phyloP scores from a whole-genome alignment of 345 rosid species.

The Cardamine resedifolia region DNA sequence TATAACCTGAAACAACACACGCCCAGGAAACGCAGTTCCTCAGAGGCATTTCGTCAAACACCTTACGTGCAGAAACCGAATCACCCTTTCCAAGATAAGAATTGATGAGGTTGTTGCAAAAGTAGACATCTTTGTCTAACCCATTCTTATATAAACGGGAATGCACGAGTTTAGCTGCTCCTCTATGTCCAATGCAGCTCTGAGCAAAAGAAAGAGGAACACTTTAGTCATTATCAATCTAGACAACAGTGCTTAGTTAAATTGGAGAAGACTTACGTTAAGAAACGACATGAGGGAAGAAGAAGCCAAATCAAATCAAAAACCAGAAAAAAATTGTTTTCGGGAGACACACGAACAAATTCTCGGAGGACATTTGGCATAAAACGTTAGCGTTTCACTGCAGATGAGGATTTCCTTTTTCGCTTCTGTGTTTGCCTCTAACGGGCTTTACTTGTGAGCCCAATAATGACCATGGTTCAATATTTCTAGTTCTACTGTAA shows the following conservation, averaged over 20 bases:
- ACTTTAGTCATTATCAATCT: not conserved
- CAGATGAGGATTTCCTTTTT: not conserved
- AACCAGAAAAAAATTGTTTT: not conserved
- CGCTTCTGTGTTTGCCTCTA: not conserved
- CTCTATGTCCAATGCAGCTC: conserved; percentile 33
- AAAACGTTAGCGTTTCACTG: not conserved
- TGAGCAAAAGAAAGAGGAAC: conserved; percentile 13
- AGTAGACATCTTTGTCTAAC: conserved; percentile 52
- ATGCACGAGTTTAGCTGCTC: conserved; percentile 56
- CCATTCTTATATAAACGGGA: conserved; percentile 51
- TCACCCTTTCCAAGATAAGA: conserved; percentile 48
- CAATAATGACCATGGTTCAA: not conserved
- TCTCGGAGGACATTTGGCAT: not conserved
- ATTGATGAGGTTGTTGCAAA: conserved; percentile 69
- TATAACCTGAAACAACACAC: conserved; percentile 73
- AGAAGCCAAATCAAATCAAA: not conserved
- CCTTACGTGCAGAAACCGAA: conserved; percentile 48
- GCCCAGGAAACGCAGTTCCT: conserved; percentile 81
- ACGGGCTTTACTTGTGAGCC: conserved; percentile 12
- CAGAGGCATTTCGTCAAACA: conserved; percentile 77
- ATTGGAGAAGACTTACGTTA: not conserved
- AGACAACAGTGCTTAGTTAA: not conserved
- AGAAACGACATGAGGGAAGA: conserved; percentile 12
- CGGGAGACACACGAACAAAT: not conserved
- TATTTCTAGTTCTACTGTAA: not conserved